A percentile compares a stretch with the other conserved stretches of the same genome.
Conservation (phyloP, 257 asterid genomes). For the Petunia secreta region DNA sequence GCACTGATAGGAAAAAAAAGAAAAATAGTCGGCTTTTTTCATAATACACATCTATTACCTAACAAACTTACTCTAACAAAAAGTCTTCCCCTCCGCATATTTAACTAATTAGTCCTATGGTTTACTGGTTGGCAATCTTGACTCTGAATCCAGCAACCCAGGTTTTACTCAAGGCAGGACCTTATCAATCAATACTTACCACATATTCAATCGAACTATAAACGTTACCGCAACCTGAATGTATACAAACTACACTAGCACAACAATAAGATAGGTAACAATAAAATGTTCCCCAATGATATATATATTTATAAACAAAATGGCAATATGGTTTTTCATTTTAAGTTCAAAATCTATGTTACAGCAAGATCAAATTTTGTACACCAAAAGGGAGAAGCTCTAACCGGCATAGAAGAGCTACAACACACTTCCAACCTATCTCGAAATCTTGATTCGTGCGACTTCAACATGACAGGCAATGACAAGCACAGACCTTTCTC, state of each 20-base stretch:
- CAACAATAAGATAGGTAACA: neutral
- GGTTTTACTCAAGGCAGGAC: conserved; percentile 98
- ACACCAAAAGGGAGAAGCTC: conserved; percentile 79
- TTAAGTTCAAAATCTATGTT: conserved; percentile 23
- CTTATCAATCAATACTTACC: conserved; percentile 30
- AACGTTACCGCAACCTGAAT: neutral
- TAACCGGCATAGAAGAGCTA: conserved; percentile 74
- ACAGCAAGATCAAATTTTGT: conserved; percentile 43
- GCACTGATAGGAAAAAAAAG: neutral
- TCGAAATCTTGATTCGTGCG: conserved; percentile 50
- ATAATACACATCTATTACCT: neutral
- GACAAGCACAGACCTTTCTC: conserved; percentile 79
- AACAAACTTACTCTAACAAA: neutral
- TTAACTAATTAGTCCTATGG: conserved; percentile 32
- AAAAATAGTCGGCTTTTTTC: neutral
- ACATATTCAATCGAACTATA: neutral
- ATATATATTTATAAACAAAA: conserved; percentile 24
- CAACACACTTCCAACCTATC: conserved; percentile 75
- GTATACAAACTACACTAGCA: neutral
- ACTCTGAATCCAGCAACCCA: conserved; percentile 98
- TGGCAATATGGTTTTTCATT: neutral
- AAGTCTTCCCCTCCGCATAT: neutral
- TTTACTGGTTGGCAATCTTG: conserved; percentile 99
- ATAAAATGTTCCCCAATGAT: neutral
- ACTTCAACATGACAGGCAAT: conserved; percentile 82